phyloP scores from a whole-genome alignment of 495 filamentous ascomycete genomes.

The Alectoria sarmentosa region DNA sequence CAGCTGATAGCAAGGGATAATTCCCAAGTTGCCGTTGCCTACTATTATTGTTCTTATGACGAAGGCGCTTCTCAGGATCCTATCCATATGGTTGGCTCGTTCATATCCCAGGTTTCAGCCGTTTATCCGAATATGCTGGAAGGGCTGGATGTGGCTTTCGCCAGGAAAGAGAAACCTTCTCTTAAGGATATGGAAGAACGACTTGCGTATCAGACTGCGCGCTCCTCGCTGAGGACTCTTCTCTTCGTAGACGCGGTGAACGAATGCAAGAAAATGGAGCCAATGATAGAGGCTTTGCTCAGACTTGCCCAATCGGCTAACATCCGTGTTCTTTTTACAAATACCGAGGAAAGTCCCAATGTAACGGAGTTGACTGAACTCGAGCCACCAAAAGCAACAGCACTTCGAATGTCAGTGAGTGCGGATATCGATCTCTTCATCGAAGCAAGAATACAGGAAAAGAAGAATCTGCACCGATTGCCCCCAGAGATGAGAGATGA shows the following conservation, averaged over 20 bases:
- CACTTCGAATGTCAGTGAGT: neutral
- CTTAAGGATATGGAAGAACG: neutral
- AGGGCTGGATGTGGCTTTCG: neutral
- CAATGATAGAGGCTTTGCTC: neutral
- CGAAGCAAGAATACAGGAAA: neutral
- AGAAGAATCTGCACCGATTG: neutral
- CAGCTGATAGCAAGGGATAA: neutral
- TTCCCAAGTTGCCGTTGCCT: neutral
- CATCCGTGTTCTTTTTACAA: slow-evolving; percentile 2
- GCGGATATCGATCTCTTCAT: slow-evolving; percentile 1
- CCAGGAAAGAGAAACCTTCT: neutral
- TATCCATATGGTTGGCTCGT: neutral
- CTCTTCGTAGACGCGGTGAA: neutral
- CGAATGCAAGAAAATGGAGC: neutral
- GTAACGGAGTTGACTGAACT: neutral
- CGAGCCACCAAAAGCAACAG: neutral
- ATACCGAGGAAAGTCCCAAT: neutral
- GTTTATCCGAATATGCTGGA: neutral
- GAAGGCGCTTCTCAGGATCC: neutral
- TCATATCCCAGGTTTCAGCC: neutral
- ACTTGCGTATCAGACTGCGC: neutral
- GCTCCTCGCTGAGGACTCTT: neutral
- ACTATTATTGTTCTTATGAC: neutral
- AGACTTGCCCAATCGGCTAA: slow-evolving; percentile 3
- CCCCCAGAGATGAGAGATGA: neutral